Percentiles rank a stretch among this genome's conserved stretches.
phyloP scores from a whole-genome alignment of 495 filamentous ascomycete species.

The Pyrenula aspistea region DNA sequence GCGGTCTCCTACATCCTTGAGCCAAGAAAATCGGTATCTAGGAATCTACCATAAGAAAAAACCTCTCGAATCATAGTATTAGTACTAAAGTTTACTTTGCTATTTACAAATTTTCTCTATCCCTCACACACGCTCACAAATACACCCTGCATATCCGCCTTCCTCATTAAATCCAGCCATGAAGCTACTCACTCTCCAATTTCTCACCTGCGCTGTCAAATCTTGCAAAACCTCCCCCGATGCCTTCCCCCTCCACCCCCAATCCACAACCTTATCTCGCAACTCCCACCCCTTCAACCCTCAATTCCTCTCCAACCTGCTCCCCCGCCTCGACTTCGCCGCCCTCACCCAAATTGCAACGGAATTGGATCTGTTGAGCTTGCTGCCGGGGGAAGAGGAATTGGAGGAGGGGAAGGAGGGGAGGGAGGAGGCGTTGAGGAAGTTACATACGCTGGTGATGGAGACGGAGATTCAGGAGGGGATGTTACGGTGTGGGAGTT shows the following conservation, averaged over 20 bases:
- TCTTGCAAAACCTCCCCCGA: constrained; percentile 66
- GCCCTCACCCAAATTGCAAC: constrained; percentile 57
- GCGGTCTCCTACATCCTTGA: no score
- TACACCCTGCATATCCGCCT: not conserved
- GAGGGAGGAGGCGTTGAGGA: constrained; percentile 55
- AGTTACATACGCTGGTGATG: constrained; percentile 71
- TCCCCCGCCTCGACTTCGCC: constrained; percentile 82
- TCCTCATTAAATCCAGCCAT: constrained; percentile 32
- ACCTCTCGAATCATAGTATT: no score
- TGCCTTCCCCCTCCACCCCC: constrained; percentile 83
- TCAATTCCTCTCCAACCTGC: constrained; percentile 64
- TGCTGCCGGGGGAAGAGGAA: constrained; percentile 39
- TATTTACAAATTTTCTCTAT: no score
- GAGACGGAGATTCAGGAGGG: constrained; percentile 86
- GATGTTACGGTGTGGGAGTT: constrained; percentile 79
- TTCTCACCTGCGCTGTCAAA: constrained; percentile 91
- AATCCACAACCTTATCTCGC: constrained; percentile 76
- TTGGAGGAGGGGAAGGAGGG: constrained; percentile 40
- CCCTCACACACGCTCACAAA: not conserved
- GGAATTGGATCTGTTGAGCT: constrained; percentile 49
- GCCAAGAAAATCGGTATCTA: no score
- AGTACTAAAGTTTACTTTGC: no score
- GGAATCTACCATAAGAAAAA: no score
- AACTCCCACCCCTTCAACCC: constrained; percentile 71
- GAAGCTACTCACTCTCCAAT: constrained; percentile 96